Percentiles rank a stretch among this genome's conserved stretches.
These are phyloP conservation scores for Avena sativa DNA, from an alignment of 176 grass and related monocot genomes.

Conservation along the genomic window DNA sequence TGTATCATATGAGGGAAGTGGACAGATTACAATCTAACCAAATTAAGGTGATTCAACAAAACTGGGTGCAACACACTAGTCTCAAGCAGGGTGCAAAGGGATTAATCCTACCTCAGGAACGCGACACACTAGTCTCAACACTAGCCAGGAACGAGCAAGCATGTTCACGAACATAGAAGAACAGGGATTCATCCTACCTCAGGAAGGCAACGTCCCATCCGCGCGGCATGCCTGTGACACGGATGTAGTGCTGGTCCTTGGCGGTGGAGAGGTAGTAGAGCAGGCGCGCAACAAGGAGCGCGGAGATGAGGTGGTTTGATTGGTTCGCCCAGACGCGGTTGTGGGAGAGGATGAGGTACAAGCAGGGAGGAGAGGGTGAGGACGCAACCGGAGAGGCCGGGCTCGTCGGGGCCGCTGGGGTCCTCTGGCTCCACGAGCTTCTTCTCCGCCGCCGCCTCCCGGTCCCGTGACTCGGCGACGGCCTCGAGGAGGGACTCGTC, in stretches of 20 bases:
- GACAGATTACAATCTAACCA: too few relatives aligned
- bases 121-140: too few relatives aligned
- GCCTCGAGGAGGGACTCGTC: slow-evolving; percentile 79
- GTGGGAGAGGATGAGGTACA: slow-evolving; percentile 68
- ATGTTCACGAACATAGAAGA: too few relatives aligned
- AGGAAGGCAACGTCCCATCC: slow-evolving; percentile 86
- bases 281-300: slow-evolving; percentile 61
- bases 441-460: slow-evolving; percentile 30
- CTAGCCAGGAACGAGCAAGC: too few relatives aligned
- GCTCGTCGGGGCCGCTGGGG: slow-evolving; percentile 38
- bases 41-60: too few relatives aligned
- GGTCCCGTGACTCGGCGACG: slow-evolving; percentile 51
- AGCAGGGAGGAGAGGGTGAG: slow-evolving; percentile 63
- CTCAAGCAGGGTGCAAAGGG: too few relatives aligned
- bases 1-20: too few relatives aligned
- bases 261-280: slow-evolving; percentile 82
- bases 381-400: slow-evolving; percentile 55
- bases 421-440: slow-evolving; percentile 34
- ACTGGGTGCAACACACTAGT: too few relatives aligned
- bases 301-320: slow-evolving; percentile 82
- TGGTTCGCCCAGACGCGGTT: slow-evolving; percentile 51
- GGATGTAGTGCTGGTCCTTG: slow-evolving; percentile 89
- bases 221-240: slow-evolving; percentile 82
- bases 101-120: too few relatives aligned
- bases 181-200: too few relatives aligned